phyloP scores from a whole-genome alignment of 2,329 filamentous ascomycete species.

The Neopestalotiopsis clavispora region DNA sequence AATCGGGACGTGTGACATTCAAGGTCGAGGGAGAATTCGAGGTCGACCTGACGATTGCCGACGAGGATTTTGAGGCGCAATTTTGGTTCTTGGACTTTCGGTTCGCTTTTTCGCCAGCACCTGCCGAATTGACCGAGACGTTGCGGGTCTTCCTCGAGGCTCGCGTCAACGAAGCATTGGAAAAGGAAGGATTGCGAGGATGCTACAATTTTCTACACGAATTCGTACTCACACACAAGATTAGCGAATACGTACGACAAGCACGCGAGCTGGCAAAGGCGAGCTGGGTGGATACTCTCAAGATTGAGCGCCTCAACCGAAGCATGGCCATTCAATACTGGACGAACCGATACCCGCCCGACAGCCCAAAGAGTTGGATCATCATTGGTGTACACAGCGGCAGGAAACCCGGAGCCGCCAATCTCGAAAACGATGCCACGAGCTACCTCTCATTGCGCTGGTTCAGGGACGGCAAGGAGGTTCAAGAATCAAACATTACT shows the following conservation, averaged over 20 bases:
- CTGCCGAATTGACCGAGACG: slow-evolving; percentile 62
- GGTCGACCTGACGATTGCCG: slow-evolving; percentile 87
- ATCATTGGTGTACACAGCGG: slow-evolving; percentile 82
- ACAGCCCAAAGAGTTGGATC: slow-evolving; percentile 83
- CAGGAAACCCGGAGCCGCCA: slow-evolving; percentile 44
- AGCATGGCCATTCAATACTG: slow-evolving; percentile 92
- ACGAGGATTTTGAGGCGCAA: slow-evolving; percentile 81
- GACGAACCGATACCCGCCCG: slow-evolving; percentile 62
- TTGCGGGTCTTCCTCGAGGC: slow-evolving; percentile 71
- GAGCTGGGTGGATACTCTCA: slow-evolving; percentile 79
- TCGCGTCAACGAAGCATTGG: slow-evolving; percentile 74
- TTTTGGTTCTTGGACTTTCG: slow-evolving; percentile 95
- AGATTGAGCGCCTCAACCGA: slow-evolving; percentile 79
- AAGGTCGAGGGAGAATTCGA: slow-evolving; percentile 84
- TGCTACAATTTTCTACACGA: slow-evolving; percentile 90
- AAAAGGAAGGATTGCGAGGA: slow-evolving; percentile 72
- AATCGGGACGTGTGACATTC: slow-evolving; percentile 90
- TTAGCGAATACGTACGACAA: slow-evolving; percentile 81
- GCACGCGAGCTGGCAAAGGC: slow-evolving; percentile 70
- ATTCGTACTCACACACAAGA: slow-evolving; percentile 87
- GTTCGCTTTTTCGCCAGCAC: slow-evolving; percentile 77
- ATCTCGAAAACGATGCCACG: slow-evolving; percentile 46
- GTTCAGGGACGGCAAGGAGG: slow-evolving; percentile 83
- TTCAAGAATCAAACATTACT: slow-evolving; percentile 68
- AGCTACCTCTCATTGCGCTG: slow-evolving; percentile 72